These are phyloP conservation scores for Leptodontidium sp. DNA, from an alignment of 2,329 filamentous ascomycete species.

Conservation along the genomic window DNA sequence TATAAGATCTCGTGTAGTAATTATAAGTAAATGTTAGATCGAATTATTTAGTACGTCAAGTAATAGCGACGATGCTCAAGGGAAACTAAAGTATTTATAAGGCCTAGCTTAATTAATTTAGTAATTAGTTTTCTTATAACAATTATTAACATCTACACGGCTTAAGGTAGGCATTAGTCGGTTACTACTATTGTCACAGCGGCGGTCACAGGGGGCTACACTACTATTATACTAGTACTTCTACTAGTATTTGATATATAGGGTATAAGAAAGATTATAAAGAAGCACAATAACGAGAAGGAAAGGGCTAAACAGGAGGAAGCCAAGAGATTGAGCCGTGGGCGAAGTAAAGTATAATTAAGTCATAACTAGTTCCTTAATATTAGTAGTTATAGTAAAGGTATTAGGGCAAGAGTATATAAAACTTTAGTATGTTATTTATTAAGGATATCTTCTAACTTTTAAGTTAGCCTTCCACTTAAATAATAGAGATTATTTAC, in stretches of 20 bases:
- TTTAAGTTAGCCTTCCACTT: background rate
- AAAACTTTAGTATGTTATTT: background rate
- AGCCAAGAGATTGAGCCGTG: background rate
- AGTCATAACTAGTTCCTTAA: background rate
- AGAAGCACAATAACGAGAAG: background rate
- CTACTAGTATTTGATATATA: conserved; percentile 9
- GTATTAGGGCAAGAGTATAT: background rate
- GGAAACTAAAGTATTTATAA: conserved; percentile 10
- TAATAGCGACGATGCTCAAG: no score
- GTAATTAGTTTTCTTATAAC: background rate
- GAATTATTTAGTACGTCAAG: no score
- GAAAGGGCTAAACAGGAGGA: conserved; percentile 6
- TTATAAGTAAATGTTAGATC: no score
- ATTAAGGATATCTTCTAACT: background rate
- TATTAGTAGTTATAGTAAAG: background rate
- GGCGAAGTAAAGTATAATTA: background rate
- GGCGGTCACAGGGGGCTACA: background rate
- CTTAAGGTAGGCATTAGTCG: no score
- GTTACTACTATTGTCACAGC: background rate
- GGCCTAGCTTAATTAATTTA: background rate
- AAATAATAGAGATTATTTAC: no score
- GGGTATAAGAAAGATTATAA: no score
- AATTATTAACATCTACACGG: no score
- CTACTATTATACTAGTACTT: background rate
- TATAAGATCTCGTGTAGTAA: no score